These are phyloP conservation scores for Tolypocladium nubicola DNA, from an alignment of 2,329 filamentous ascomycete species.

Conservation along the genomic window DNA sequence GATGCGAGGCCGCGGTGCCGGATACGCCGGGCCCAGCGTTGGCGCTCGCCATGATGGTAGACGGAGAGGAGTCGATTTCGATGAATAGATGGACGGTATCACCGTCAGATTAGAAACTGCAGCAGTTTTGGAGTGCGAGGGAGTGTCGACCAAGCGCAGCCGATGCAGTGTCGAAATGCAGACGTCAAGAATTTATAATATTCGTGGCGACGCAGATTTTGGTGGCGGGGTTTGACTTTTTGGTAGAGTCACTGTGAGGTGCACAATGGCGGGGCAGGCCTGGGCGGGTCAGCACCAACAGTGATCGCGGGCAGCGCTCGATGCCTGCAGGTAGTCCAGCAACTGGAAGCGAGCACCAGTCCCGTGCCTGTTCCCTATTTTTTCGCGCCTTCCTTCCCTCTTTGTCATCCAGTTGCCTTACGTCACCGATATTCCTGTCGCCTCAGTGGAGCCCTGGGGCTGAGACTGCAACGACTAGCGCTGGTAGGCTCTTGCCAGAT, in stretches of 20 bases:
- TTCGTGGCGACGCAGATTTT: conserved; percentile 13
- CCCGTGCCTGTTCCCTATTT: background rate
- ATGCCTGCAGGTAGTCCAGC: background rate
- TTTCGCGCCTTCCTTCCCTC: background rate
- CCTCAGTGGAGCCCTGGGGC: background rate
- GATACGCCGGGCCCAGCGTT: conserved; percentile 18
- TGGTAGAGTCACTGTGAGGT: background rate
- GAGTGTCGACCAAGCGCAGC: background rate
- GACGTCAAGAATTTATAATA: conserved; percentile 11
- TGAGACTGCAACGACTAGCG: background rate
- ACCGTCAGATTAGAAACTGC: background rate
- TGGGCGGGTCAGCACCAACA: background rate
- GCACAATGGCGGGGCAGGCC: background rate
- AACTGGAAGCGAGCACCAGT: background rate
- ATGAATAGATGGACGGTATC: background rate
- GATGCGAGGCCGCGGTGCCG: conserved; percentile 49
- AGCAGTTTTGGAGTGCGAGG: background rate
- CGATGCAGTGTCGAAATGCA: background rate
- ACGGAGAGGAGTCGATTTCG: background rate
- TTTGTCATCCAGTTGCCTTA: conserved; percentile 1
- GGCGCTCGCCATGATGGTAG: conserved; percentile 33
- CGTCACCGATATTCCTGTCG: background rate
- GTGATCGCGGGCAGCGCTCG: background rate
- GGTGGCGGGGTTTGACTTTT: conserved; percentile 11
- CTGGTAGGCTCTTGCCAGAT: background rate